A percentile compares a stretch with the other conserved stretches of the same genome.
Conservation (phyloP, 179 eudicot species). For the Heliamphora pulchella region DNA sequence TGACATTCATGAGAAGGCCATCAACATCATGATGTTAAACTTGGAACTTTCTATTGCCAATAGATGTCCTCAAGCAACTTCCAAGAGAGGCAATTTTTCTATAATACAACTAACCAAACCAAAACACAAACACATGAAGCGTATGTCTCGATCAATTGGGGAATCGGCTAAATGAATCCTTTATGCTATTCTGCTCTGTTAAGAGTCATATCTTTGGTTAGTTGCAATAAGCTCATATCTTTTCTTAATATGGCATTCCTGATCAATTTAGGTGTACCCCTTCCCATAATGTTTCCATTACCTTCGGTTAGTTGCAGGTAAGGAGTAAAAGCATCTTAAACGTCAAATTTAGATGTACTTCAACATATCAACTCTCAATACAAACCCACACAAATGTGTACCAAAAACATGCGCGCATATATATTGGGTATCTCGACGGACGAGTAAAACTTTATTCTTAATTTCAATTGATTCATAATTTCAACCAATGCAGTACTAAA, state of each 20-base stretch:
- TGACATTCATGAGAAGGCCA: conserved; percentile 1
- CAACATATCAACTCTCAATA: neutral
- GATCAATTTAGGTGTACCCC: no score
- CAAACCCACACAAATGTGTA: neutral
- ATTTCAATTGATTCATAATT: neutral
- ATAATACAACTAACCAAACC: neutral
- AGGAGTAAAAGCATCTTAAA: neutral
- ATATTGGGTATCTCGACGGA: neutral
- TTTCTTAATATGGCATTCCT: no score
- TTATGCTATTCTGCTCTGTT: no score
- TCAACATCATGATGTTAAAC: neutral
- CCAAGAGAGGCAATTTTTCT: neutral
- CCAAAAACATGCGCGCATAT: neutral
- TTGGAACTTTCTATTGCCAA: neutral
- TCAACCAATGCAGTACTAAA: neutral
- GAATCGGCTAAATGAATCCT: no score
- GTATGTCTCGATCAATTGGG: neutral
- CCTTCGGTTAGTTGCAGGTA: no score
- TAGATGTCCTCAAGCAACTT: neutral
- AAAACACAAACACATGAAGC: neutral
- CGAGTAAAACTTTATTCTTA: neutral
- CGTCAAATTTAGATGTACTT: neutral
- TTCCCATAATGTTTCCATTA: no score
- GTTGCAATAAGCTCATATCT: no score
- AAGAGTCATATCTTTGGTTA: no score